Conservation (phyloP, 768 basidiomycete species). For the Tylopilus intermedius region DNA sequence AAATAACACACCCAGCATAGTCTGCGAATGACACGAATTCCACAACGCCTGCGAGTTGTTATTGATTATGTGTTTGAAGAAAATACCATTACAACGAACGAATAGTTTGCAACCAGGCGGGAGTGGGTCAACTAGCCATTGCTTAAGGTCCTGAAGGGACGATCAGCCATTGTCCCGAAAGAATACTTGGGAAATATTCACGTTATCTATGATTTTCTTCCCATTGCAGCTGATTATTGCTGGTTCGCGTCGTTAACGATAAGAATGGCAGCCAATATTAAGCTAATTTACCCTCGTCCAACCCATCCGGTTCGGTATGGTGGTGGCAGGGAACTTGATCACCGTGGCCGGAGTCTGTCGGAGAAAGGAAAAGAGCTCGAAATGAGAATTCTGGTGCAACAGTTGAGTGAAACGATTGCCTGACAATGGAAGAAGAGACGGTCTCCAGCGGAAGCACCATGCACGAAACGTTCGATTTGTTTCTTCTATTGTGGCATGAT, state of each 20-base stretch:
- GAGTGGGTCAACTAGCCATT: conserved; percentile 22
- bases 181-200: neutral
- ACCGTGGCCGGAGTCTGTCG: conserved; percentile 49
- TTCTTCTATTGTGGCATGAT: conserved; percentile 29
- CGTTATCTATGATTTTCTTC: conserved; percentile 22
- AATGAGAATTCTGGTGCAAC: neutral
- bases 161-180: conserved; percentile 28
- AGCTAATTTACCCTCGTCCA: conserved; percentile 43
- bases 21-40: conserved; percentile 29
- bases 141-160: conserved; percentile 18
- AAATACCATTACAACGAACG: conserved; percentile 12
- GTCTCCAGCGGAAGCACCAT: conserved; percentile 42
- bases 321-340: conserved; percentile 40
- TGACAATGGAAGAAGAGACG: conserved; percentile 56
- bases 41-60: conserved; percentile 19
- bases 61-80: neutral
- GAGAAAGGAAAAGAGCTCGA: too few relatives aligned
- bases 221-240: conserved; percentile 10
- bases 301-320: conserved; percentile 45
- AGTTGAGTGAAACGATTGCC: neutral
- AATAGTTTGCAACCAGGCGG: conserved; percentile 27
- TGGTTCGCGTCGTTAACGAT: conserved; percentile 4
- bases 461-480: conserved; percentile 42
- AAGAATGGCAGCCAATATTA: neutral
- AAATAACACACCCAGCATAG: conserved; percentile 22